phyloP scores from a whole-genome alignment of 177 flowering plant genomes.

The Vitis hybrid region DNA sequence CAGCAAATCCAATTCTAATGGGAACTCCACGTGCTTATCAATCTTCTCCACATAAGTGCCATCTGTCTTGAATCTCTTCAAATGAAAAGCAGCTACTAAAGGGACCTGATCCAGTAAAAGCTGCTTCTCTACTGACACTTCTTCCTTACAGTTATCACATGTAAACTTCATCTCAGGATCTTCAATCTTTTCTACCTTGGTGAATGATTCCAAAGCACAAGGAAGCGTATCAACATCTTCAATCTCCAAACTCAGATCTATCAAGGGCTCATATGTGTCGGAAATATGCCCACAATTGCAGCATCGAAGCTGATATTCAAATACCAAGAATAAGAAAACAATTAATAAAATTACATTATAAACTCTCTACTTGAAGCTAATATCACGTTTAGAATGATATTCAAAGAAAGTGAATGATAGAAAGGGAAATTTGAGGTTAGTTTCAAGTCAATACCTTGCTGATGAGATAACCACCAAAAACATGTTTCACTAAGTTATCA shows the following conservation, averaged over 20 bases:
- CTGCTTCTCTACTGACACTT: slow-evolving; percentile 73
- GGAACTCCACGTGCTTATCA: slow-evolving; percentile 60
- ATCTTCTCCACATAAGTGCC: slow-evolving; percentile 72
- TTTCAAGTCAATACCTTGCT: slow-evolving; percentile 55
- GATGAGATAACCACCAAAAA: slow-evolving; percentile 85
- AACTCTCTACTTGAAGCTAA: not conserved
- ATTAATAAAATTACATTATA: not conserved
- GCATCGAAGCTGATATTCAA: slow-evolving; percentile 65
- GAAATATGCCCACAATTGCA: slow-evolving; percentile 75
- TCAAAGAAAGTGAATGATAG: not conserved
- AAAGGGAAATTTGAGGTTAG: not conserved
- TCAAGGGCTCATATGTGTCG: slow-evolving; percentile 66
- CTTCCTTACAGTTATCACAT: slow-evolving; percentile 72
- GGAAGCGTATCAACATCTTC: slow-evolving; percentile 59
- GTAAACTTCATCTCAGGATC: slow-evolving; percentile 57
- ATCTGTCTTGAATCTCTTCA: slow-evolving; percentile 86
- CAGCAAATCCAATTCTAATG: slow-evolving; percentile 70
- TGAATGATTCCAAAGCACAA: slow-evolving; percentile 74
- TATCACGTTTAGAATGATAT: not conserved
- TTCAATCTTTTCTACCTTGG: slow-evolving; percentile 76
- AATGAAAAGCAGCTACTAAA: slow-evolving; percentile 65
- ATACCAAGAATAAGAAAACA: not conserved
- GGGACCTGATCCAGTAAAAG: slow-evolving; percentile 67
- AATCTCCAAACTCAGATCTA: slow-evolving; percentile 88
- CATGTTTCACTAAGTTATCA: slow-evolving; percentile 52